Evolutionary conservation across 2,329 filamentous ascomycete genomes (phyloP).

Genomic region (Colletotrichum musae): DNA sequence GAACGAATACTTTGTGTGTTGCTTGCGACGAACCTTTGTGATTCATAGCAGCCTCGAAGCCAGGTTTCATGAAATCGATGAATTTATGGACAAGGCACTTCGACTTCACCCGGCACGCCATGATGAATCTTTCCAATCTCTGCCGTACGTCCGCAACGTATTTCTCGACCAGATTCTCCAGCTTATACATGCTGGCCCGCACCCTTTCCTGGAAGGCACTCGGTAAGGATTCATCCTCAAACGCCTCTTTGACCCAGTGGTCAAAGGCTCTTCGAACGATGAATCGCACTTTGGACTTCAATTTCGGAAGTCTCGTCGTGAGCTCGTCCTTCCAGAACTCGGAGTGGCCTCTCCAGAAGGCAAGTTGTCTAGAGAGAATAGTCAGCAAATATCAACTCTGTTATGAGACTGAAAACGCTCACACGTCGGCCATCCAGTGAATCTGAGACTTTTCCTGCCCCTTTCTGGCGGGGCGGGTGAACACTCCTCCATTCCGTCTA

Average conservation of each 20-base stretch:
- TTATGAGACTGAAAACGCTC: too few species aligned
- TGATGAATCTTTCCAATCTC: background rate
- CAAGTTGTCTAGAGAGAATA: too few species aligned
- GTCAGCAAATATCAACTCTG: too few species aligned
- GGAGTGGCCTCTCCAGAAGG: conserved; percentile 12
- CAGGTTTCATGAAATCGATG: background rate
- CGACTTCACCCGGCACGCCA: background rate
- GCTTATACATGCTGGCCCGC: background rate
- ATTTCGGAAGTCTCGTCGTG: background rate
- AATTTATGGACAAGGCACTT: background rate
- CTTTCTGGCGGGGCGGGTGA: background rate
- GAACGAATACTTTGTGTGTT: too few species aligned
- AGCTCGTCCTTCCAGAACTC: conserved; percentile 3
- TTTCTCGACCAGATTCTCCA: conserved; percentile 7
- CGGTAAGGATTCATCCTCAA: background rate
- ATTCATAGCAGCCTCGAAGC: conserved; percentile 11
- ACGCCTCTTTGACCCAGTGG: background rate
- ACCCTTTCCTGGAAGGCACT: conserved; percentile 3
- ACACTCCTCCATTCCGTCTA: conserved; percentile 4
- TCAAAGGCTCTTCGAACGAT: background rate
- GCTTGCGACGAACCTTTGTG: background rate
- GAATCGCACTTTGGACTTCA: background rate
- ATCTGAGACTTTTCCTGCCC: background rate
- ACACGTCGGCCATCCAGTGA: conserved; percentile 27
- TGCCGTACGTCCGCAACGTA: background rate